Percentiles rank a stretch among this genome's conserved stretches.
Evolutionary conservation across 2,329 filamentous ascomycete genomes (phyloP).

Genomic region (Cladosporium sp.): DNA sequence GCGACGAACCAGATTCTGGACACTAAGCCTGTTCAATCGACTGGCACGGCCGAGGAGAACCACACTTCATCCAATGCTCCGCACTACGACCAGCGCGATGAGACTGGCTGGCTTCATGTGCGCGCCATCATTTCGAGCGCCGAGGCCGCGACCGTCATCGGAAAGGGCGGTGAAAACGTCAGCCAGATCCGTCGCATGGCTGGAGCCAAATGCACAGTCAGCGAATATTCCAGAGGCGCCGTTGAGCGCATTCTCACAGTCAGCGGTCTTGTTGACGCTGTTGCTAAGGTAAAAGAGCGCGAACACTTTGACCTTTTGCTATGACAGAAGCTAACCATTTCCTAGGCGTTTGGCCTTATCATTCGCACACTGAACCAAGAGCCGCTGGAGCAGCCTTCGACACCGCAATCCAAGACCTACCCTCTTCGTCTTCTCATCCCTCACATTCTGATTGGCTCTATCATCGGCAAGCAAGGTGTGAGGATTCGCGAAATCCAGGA

Average conservation of each 20-base stretch:
- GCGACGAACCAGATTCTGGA: conserved; percentile 37
- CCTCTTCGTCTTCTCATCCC: conserved; percentile 91
- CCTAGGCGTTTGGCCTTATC: conserved; percentile 91
- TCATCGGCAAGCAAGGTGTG: conserved; percentile 94
- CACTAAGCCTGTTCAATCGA: conserved; percentile 40
- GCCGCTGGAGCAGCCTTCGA: conserved; percentile 79
- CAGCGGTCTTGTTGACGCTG: conserved; percentile 91
- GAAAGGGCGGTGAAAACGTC: conserved; percentile 97
- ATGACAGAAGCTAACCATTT: background rate
- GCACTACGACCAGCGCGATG: conserved; percentile 61
- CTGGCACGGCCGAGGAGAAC: conserved; percentile 47
- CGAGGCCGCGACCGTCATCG: conserved; percentile 95
- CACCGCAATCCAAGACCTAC: conserved; percentile 92
- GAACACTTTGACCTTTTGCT: conserved; percentile 36
- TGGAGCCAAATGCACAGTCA: conserved; percentile 96
- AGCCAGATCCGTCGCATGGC: conserved; percentile 93
- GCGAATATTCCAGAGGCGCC: conserved; percentile 93
- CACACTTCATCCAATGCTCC: conserved; percentile 38
- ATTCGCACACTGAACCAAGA: conserved; percentile 98
- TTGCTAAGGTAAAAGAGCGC: conserved; percentile 62
- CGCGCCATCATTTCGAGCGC: conserved; percentile 95
- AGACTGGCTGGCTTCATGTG: conserved; percentile 94
- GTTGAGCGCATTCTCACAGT: conserved; percentile 97
- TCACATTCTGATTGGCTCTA: conserved; percentile 94
- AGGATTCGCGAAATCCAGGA: conserved; percentile 98